phyloP scores from a whole-genome alignment of 2,329 filamentous ascomycete genomes.

The Fusarium chlamydosporum region DNA sequence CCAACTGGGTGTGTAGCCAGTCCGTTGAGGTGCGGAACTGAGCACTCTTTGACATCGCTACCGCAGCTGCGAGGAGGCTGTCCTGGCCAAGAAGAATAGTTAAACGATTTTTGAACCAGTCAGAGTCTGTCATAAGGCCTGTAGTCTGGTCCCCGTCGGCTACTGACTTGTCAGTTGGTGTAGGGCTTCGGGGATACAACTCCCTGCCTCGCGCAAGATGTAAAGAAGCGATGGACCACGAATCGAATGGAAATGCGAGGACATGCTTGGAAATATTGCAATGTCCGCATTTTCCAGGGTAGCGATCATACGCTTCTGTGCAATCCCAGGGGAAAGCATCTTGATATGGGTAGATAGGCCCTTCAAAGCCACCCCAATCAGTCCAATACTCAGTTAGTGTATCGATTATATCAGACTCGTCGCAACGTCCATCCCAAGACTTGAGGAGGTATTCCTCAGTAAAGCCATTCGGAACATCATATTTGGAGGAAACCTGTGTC shows the following conservation, averaged over 20 bases:
- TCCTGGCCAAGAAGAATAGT: slow-evolving; percentile 53
- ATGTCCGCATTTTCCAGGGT: slow-evolving; percentile 54
- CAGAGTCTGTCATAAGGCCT: slow-evolving; percentile 38
- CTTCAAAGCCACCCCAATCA: slow-evolving; percentile 59
- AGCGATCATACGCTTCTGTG: slow-evolving; percentile 58
- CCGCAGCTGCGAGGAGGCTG: slow-evolving; percentile 50
- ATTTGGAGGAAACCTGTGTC: slow-evolving; percentile 50
- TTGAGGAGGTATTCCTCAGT: slow-evolving; percentile 60
- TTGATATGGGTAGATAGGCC: slow-evolving; percentile 57
- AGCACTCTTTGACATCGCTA: slow-evolving; percentile 53
- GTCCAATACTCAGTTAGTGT: slow-evolving; percentile 61
- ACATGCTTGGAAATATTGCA: slow-evolving; percentile 62
- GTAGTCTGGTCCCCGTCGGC: neutral
- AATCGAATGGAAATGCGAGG: slow-evolving; percentile 60
- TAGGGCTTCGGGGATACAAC: slow-evolving; percentile 50
- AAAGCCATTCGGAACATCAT: slow-evolving; percentile 56
- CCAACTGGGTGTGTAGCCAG: slow-evolving; percentile 52
- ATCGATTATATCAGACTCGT: slow-evolving; percentile 60
- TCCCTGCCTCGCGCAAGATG: slow-evolving; percentile 55
- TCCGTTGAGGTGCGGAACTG: slow-evolving; percentile 50
- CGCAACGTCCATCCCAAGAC: slow-evolving; percentile 56
- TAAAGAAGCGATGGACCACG: slow-evolving; percentile 58
- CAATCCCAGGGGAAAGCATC: slow-evolving; percentile 63
- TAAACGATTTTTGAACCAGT: slow-evolving; percentile 56
- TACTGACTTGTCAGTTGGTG: neutral